Evolutionary conservation across 163 green algal species (phyloP), one percentile per base, ranked within the genome.

Genomic region (Botryococcus braunii): DNA sequence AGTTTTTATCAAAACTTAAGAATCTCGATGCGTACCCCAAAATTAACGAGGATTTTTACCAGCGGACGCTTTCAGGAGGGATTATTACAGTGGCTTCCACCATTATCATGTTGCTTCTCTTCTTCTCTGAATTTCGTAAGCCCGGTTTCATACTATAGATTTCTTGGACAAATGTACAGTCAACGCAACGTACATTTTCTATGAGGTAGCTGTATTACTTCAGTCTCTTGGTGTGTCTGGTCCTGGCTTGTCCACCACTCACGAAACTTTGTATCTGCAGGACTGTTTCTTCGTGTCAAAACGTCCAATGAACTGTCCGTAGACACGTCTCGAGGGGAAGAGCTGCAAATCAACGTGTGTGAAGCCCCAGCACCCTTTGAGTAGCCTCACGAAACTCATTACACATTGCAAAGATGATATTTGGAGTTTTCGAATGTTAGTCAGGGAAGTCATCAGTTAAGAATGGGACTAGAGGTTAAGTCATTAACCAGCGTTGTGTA

Each of bases 31-130:
- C 79, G 1, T 91, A 86, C 56, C 82, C 84, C 1, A 92, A 94
- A 69, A 71, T 92, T 27, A 76, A 74, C 57, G 89, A 94, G 27
- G 94, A 99, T 63, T 99, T 99, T 66, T 95, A 89, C 65, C 88
- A 87, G 17, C 86, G 88, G 48, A 97, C 94, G 0, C 70, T 88
- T 7, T 85, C 79, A 3, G 94, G 94, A 1, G 94, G 94, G 25
- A 72, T 96, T 25, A 96, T 99, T 66, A 97, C 94, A 8, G 73
- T 98, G 39, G 83, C 90, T 8, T 82, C 88, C 4, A 83, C 77
- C 8, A 43, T 90, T 17, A 70, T 97, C 21, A 98, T 98, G 91
- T 43, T 86, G 0, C 47, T 95, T 6, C 81, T 99, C 0, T 98
- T 98, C 74, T 65, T 96, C 3, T 92, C 82, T 3, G 93, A 98